Conservation (phyloP, 345 rosid genomes). For the Syzygium jambos region DNA sequence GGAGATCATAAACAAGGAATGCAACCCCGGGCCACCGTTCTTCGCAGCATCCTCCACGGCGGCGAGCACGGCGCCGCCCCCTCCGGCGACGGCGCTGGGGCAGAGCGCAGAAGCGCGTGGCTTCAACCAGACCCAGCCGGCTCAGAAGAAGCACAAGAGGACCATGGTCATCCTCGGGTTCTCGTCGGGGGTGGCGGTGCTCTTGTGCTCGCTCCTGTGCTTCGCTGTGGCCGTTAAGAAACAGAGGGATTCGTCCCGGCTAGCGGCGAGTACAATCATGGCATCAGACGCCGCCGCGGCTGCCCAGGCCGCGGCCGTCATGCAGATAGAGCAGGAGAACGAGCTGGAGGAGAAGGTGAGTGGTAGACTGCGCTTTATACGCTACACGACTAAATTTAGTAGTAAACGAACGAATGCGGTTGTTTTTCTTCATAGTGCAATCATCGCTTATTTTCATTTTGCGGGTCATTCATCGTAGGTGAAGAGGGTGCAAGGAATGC, state of each 20-base stretch:
- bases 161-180: slow-evolving; percentile 42
- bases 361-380: slow-evolving; percentile 23
- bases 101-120: slow-evolving; percentile 47
- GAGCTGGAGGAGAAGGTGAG: slow-evolving; percentile 79
- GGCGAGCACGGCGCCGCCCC: slow-evolving; percentile 14
- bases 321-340: slow-evolving; percentile 62
- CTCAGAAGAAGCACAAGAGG: slow-evolving; percentile 24
- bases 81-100: slow-evolving; percentile 30
- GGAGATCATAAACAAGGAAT: slow-evolving; percentile 75
- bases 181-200: slow-evolving; percentile 32
- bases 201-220: slow-evolving; percentile 45
- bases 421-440: not conserved
- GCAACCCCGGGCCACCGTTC: slow-evolving; percentile 54
- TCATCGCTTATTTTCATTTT: not conserved
- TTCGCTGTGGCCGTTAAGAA: slow-evolving; percentile 40
- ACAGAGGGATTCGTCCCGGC: slow-evolving; percentile 21
- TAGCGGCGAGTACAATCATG: slow-evolving; percentile 6
- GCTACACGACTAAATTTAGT: not conserved
- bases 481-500: slow-evolving; percentile 52
- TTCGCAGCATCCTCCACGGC: slow-evolving; percentile 32
- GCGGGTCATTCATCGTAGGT: slow-evolving; percentile 1
- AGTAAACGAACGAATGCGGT: not conserved
- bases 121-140: slow-evolving; percentile 19
- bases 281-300: slow-evolving; percentile 21
- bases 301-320: slow-evolving; percentile 44